Conservation (phyloP, 1,139 yeast species). For the Diutina rugosa region DNA sequence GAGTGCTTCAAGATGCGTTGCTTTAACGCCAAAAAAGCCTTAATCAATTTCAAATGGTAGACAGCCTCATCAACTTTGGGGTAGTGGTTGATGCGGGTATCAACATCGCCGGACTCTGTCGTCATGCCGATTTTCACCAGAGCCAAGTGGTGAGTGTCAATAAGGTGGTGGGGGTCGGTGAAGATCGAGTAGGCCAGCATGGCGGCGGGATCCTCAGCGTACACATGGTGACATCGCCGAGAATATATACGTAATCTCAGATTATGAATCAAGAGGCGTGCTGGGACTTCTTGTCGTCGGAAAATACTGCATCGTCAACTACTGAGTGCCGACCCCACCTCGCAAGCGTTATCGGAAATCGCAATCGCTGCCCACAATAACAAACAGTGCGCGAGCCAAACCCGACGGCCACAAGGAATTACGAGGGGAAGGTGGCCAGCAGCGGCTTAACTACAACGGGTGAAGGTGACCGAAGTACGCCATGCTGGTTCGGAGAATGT, state of each 20-base stretch:
- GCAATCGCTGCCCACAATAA: not conserved
- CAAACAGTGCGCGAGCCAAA: too few species aligned
- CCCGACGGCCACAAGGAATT: too few species aligned
- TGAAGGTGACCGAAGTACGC: too few species aligned
- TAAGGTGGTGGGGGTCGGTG: not conserved
- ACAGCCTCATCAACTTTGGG: not conserved
- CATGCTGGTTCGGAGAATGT: not conserved
- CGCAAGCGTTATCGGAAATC: not conserved
- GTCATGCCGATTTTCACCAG: not conserved
- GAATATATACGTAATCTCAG: not conserved
- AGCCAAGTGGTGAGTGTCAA: not conserved
- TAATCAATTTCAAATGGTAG: not conserved
- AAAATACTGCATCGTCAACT: not conserved
- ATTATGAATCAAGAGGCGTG: not conserved
- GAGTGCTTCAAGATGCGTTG: not conserved
- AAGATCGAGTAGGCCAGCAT: not conserved
- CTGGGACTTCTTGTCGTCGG: not conserved
- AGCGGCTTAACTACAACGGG: too few species aligned
- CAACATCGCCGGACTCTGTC: not conserved
- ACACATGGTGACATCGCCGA: not conserved
- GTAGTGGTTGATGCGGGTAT: not conserved
- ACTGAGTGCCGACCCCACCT: not conserved
- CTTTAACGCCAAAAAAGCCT: not conserved
- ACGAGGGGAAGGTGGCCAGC: too few species aligned
- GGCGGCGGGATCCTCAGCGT: not conserved